phyloP scores from a whole-genome alignment of 2,329 filamentous ascomycete species.

The Trematosphaeria pertusa region DNA sequence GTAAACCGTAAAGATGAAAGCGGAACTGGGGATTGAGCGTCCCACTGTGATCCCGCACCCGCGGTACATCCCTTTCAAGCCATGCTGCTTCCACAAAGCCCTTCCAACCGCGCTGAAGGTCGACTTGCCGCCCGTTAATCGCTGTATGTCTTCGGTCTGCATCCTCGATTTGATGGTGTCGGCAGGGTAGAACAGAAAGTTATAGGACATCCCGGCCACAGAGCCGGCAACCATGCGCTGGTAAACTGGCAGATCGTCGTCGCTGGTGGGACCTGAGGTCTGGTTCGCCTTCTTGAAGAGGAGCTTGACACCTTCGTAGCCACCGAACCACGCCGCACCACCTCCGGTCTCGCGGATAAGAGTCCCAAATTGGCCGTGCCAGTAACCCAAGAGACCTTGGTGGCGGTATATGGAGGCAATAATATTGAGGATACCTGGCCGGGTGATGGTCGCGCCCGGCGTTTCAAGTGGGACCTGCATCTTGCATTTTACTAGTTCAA shows the following conservation, averaged over 20 bases:
- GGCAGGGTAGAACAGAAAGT: constrained; percentile 95
- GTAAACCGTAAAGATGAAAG: constrained; percentile 96
- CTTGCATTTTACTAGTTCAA: constrained; percentile 98
- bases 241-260: constrained; percentile 73
- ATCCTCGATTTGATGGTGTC: constrained; percentile 98
- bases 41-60: constrained; percentile 93
- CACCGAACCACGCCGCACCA: constrained; percentile 88
- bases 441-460: constrained; percentile 49
- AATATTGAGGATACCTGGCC: constrained; percentile 71
- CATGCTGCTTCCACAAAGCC: constrained; percentile 81
- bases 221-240: constrained; percentile 90
- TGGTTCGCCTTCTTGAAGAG: constrained; percentile 65
- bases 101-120: constrained; percentile 76
- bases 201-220: constrained; percentile 89
- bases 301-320: constrained; percentile 63
- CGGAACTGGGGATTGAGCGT: constrained; percentile 91
- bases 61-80: constrained; percentile 84
- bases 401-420: constrained; percentile 81
- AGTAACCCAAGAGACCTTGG: constrained; percentile 86
- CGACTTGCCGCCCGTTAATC: constrained; percentile 59
- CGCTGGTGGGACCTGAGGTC: constrained; percentile 45
- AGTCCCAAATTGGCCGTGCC: constrained; percentile 93
- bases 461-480: constrained; percentile 77
- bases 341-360: constrained; percentile 93
- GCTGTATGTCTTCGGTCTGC: constrained; percentile 81